Conservation (phyloP, 768 basidiomycete species). For the Pleurotus tuber-regium region DNA sequence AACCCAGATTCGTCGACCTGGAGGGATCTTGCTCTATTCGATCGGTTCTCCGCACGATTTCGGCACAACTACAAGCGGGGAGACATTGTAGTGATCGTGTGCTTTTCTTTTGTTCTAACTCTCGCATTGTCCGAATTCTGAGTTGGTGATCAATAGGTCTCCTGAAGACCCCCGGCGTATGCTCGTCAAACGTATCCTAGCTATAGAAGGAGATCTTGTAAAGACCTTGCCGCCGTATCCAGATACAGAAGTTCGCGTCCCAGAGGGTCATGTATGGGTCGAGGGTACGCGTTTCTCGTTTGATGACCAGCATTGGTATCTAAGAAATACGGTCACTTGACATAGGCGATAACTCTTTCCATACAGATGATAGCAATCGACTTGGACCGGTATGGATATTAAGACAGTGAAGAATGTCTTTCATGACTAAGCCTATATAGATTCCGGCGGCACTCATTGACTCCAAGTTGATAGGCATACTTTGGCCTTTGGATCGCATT, state of each 20-base stretch:
- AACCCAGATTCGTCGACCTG: slow-evolving; percentile 67
- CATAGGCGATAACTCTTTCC: slow-evolving; percentile 63
- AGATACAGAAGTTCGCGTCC: slow-evolving; percentile 48
- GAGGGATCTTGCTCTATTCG: slow-evolving; percentile 65
- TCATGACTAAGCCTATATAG: slow-evolving; percentile 20
- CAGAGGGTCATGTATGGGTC: slow-evolving; percentile 69
- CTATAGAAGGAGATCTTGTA: slow-evolving; percentile 59
- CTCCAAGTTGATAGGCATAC: slow-evolving; percentile 44
- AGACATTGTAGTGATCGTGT: slow-evolving; percentile 69
- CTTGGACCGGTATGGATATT: slow-evolving; percentile 66
- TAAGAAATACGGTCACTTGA: background rate
- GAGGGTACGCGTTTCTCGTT: slow-evolving; percentile 58
- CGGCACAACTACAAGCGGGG: slow-evolving; percentile 41
- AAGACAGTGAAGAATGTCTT: no score
- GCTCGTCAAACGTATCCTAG: slow-evolving; percentile 67
- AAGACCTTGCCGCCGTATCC: slow-evolving; percentile 71
- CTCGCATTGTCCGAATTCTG: background rate
- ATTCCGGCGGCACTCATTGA: slow-evolving; percentile 49
- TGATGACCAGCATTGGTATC: no score
- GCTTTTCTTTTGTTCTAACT: slow-evolving; percentile 17
- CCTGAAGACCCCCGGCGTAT: slow-evolving; percentile 51
- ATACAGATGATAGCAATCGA: slow-evolving; percentile 68
- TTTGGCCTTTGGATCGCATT: slow-evolving; percentile 52
- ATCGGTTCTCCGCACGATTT: slow-evolving; percentile 42
- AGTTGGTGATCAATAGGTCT: slow-evolving; percentile 39